A percentile compares a stretch with the other conserved stretches of the same genome.
Conservation (phyloP, 75 land plant genomes). For the Pinus tabuliformis region DNA sequence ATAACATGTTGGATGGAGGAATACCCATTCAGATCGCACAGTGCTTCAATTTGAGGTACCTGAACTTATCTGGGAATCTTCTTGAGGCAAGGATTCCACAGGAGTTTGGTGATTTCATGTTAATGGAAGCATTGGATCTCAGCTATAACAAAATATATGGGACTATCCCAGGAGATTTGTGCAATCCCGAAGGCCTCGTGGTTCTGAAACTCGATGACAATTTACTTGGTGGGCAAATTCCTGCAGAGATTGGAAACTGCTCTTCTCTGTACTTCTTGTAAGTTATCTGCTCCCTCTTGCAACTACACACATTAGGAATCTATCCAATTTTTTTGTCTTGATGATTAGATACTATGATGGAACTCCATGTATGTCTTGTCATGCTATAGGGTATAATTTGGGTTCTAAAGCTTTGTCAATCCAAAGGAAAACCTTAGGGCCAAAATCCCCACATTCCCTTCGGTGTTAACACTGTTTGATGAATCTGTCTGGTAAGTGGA, state of each 20-base stretch:
- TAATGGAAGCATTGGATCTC: slow-evolving; percentile 64
- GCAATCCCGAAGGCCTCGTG: slow-evolving; percentile 42
- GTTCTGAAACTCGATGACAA: slow-evolving; percentile 76
- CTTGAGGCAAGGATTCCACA: slow-evolving; percentile 52
- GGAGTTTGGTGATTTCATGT: slow-evolving; percentile 60
- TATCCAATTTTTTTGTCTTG: not conserved
- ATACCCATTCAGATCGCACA: slow-evolving; percentile 64
- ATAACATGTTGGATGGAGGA: slow-evolving; percentile 51
- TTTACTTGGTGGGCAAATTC: slow-evolving; percentile 59
- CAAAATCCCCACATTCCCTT: not conserved
- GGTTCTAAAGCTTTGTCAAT: no score
- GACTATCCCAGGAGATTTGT: slow-evolving; percentile 62
- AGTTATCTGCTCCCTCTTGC: slow-evolving; percentile 17
- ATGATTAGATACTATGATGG: no score
- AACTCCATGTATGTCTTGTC: no score
- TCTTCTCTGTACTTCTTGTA: slow-evolving; percentile 66
- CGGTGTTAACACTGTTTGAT: not conserved
- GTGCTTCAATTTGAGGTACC: slow-evolving; percentile 48
- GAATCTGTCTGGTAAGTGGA: not conserved
- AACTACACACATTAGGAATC: not conserved
- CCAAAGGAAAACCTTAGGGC: no score
- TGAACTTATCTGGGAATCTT: slow-evolving; percentile 72
- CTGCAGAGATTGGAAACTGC: slow-evolving; percentile 78
- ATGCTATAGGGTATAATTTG: no score
- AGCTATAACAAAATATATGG: slow-evolving; percentile 56